Evolutionary conservation across 169 alveolate species (phyloP).

Genomic region (Plasmodium inui): DNA sequence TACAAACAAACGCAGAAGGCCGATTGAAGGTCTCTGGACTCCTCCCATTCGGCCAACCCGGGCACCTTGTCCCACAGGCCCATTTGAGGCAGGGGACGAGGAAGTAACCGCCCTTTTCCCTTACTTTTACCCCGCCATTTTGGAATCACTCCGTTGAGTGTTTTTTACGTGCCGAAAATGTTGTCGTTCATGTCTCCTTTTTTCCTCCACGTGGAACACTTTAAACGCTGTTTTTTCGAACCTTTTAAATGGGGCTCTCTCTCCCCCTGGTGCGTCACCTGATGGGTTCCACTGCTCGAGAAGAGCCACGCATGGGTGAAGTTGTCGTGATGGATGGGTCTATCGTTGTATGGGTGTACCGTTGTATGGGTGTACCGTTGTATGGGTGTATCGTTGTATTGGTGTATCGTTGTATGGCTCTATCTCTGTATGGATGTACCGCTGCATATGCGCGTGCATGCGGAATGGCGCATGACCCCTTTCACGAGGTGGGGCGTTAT

Average conservation of each 20-base stretch:
- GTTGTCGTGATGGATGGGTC: too few species aligned
- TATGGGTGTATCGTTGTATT: too few species aligned
- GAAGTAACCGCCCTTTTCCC: not conserved
- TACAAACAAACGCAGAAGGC: slow-evolving; percentile 52
- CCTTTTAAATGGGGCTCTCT: not conserved
- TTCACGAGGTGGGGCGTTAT: not conserved
- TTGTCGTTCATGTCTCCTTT: not conserved
- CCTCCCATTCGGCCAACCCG: not conserved
- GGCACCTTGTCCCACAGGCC: not conserved
- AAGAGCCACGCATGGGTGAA: not conserved
- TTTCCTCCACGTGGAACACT: not conserved
- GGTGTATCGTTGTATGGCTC: too few species aligned
- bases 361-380: too few species aligned
- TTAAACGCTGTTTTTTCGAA: not conserved
- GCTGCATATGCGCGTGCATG: not conserved
- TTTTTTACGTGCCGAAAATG: too few species aligned
- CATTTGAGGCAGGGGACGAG: too few species aligned
- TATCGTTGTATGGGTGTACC: too few species aligned
- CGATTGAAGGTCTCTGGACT: not conserved
- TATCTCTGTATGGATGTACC: too few species aligned
- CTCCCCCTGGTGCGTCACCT: not conserved
- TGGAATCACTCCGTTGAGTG: not conserved
- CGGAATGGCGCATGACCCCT: not conserved
- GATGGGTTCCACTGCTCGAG: not conserved
- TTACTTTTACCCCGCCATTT: not conserved